Evolutionary conservation across 2,329 filamentous ascomycete species (phyloP), one percentile per base, ranked within the genome.

Genomic region (Diplodia sapinea): DNA sequence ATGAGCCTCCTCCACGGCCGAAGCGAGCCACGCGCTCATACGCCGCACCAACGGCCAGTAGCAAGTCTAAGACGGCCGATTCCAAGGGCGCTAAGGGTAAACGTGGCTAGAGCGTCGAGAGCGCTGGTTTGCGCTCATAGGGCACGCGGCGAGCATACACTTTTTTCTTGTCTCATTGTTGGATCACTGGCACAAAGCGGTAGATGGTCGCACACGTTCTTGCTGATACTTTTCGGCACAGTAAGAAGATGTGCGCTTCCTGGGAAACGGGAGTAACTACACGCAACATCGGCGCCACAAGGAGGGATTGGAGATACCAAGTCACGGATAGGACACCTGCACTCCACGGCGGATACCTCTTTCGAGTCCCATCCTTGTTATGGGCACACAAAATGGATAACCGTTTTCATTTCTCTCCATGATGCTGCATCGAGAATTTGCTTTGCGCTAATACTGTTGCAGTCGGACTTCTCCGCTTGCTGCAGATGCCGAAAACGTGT

Each of bases 21-120:
- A 78, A 76, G 71, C 72, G 75, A 38, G 70, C 70, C 6, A 66
- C 70, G 1, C 70, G 71, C 50, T 75, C 74, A 13, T 79, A 74
- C 59, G 75, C 77, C 20, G 75, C 77, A 17, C 75, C 78, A 8
- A 80, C 78, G 12, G 75, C 77, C 52, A 73, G 76, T 64, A 79
- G 76, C 64, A 74, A 76, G 62, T 75, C 74, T 23, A 73, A 70
- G 29, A 47, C 69, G 5, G 36, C 17, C 17, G 50, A 26, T 6
- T n/a, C 29, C 3, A 63, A 51, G 31, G 47, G 59, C 23, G 47
- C n/a, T 13, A 63, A 63, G 31, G 59, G 59, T 29, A 63, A 63
- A 13, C 59, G 29, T 38, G 59, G 59, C 17, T 63, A 63, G 47
- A 29, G 8, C 26, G 15, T 33, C 15, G 9, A 11, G 23, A 17